These are phyloP conservation scores for Phaffomyces thermotolerans DNA, from an alignment of 805 yeast genomes.

Conservation along the genomic window DNA sequence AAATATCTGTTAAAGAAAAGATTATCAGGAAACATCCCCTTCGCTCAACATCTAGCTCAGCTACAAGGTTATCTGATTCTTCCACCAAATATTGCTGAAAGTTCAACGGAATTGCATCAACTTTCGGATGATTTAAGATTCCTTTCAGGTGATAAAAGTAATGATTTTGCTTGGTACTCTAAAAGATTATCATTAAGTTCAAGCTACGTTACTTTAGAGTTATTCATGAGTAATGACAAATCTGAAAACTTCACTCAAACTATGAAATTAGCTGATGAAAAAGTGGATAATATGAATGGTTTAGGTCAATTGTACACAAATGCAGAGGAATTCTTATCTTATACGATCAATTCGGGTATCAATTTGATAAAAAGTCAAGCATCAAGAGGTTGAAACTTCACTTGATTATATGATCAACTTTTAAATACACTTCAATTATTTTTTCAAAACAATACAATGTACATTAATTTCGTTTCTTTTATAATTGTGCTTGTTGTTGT, in stretches of 20 bases:
- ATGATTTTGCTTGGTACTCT: conserved; percentile 91
- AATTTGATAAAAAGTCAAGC: conserved; percentile 70
- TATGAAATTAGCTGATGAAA: conserved; percentile 51
- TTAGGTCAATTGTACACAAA: conserved; percentile 56
- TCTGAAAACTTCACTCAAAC: conserved; percentile 53
- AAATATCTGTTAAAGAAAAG: conserved; percentile 40
- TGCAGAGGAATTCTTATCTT: conserved; percentile 70
- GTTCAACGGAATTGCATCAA: conserved; percentile 63
- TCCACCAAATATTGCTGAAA: conserved; percentile 52
- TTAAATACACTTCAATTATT: not conserved
- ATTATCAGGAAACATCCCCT: conserved; percentile 36
- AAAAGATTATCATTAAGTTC: conserved; percentile 66
- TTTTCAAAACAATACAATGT: not conserved
- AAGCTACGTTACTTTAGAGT: conserved; percentile 67
- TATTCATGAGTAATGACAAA: conserved; percentile 72
- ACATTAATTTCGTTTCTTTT: not conserved
- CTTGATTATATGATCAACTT: not conserved
- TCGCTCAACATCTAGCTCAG: conserved; percentile 28
- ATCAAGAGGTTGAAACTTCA: conserved; percentile 41
- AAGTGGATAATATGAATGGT: conserved; percentile 44
- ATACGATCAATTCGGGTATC: conserved; percentile 47
- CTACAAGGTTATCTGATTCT: conserved; percentile 50
- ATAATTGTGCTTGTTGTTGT: not conserved
- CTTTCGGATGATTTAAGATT: conserved; percentile 79
- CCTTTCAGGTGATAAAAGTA: conserved; percentile 70